A percentile compares a stretch with the other conserved stretches of the same genome.
phyloP scores from a whole-genome alignment of 352 stramenopile genomes.

The Salisapilia sapeloensis region DNA sequence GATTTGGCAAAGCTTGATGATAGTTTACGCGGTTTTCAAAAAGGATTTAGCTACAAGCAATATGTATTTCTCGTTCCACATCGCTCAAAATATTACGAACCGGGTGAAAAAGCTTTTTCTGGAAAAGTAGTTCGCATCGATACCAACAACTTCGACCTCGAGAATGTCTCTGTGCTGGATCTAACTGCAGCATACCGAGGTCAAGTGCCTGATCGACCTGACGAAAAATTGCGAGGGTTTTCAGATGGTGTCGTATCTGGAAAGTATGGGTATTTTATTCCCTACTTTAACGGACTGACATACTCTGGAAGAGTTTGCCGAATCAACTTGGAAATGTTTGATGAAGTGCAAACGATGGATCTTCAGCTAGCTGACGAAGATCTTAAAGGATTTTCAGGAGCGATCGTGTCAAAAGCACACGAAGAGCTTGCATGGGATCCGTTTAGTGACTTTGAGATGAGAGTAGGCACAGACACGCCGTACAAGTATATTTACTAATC shows the following conservation, averaged over 20 bases:
- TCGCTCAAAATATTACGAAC: constrained; percentile 12
- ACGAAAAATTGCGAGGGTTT: constrained; percentile 48
- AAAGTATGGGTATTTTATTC: constrained; percentile 70
- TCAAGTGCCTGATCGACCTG: constrained; percentile 47
- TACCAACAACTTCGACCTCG: constrained; percentile 34
- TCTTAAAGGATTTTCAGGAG: constrained; percentile 30
- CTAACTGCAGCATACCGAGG: constrained; percentile 27
- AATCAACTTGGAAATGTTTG: constrained; percentile 63
- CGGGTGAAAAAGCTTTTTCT: constrained; percentile 12
- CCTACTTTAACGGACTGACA: constrained; percentile 41
- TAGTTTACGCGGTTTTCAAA: constrained; percentile 42
- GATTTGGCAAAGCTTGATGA: constrained; percentile 26
- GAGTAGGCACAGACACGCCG: constrained; percentile 34
- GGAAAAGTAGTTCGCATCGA: constrained; percentile 61
- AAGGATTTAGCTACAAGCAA: constrained; percentile 55
- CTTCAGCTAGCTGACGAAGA: constrained; percentile 23
- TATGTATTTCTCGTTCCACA: constrained; percentile 55
- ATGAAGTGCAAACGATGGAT: constrained; percentile 61
- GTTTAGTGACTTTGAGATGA: constrained; percentile 45
- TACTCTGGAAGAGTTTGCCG: constrained; percentile 63
- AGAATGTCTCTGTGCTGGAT: constrained; percentile 32
- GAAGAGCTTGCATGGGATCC: constrained; percentile 29
- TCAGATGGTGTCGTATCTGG: constrained; percentile 41
- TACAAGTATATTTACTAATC: constrained; percentile 50
- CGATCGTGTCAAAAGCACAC: constrained; percentile 26